These are phyloP conservation scores for Zygosaccharomyces lentus DNA, from an alignment of 805 yeast genomes.

Conservation along the genomic window DNA sequence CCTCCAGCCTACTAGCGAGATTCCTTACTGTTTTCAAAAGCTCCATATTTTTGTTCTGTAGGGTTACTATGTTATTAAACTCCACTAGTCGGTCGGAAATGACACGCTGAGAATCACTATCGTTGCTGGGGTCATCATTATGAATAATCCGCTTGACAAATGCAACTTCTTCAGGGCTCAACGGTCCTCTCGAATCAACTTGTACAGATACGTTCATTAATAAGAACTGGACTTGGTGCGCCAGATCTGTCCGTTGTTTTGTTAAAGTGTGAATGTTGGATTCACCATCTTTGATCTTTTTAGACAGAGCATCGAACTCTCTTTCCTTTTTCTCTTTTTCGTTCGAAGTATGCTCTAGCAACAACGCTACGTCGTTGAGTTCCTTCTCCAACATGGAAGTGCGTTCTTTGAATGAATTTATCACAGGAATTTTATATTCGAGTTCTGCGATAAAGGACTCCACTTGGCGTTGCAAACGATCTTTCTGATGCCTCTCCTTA, in stretches of 20 bases:
- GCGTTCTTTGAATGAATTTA: conserved; percentile 60
- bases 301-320: conserved; percentile 20
- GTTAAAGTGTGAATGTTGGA: conserved; percentile 41
- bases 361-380: conserved; percentile 48
- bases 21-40: conserved; percentile 64
- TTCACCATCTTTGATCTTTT: conserved; percentile 34
- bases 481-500: conserved; percentile 67
- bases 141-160: conserved; percentile 51
- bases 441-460: conserved; percentile 69
- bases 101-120: conserved; percentile 64
- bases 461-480: conserved; percentile 63
- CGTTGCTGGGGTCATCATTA: conserved; percentile 34
- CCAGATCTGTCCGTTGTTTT: conserved; percentile 64
- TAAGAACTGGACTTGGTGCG: conserved; percentile 75
- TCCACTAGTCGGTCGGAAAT: conserved; percentile 71
- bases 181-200: conserved; percentile 52
- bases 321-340: conserved; percentile 43
- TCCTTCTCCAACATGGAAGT: conserved; percentile 54
- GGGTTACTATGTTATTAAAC: conserved; percentile 61
- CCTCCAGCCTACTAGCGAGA: conserved; percentile 67
- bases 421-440: conserved; percentile 71
- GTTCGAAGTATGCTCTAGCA: conserved; percentile 49
- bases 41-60: conserved; percentile 72
- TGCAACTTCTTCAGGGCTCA: conserved; percentile 60
- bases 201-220: conserved; percentile 62